Conservation (phyloP, 257 asterid genomes). For the Anisodus acutangulus region DNA sequence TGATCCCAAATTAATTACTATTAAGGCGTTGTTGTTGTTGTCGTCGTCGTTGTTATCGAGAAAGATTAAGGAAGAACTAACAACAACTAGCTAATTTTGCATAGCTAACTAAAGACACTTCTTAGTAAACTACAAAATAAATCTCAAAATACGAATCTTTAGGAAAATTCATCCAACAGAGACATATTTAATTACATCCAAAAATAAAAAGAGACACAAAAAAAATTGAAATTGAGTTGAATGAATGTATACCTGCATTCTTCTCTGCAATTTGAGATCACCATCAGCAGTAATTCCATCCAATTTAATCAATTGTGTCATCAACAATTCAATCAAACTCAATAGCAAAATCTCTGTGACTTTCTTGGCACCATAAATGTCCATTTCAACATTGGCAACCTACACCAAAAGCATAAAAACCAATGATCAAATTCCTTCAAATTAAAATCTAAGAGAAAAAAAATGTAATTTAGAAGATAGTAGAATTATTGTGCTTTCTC, state of each 20-base stretch:
- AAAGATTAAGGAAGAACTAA: neutral
- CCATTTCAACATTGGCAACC: constrained; percentile 77
- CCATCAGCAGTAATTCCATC: constrained; percentile 92
- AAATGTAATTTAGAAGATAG: too few relatives aligned
- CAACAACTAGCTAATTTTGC: neutral
- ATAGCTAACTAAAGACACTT: neutral
- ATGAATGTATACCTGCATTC: constrained; percentile 69
- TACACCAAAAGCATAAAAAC: constrained; percentile 33
- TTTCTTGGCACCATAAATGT: constrained; percentile 73
- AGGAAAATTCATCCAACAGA: neutral
- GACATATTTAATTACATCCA: neutral
- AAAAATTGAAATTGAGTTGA: neutral
- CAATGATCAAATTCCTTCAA: neutral
- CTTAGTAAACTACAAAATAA: neutral
- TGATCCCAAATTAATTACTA: neutral
- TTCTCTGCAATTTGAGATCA: constrained; percentile 81
- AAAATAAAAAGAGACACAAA: neutral
- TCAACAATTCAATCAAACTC: constrained; percentile 71
- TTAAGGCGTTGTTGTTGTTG: neutral
- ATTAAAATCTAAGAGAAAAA: neutral
- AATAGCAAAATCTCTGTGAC: constrained; percentile 64
- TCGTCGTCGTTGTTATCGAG: neutral
- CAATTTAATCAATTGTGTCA: constrained; percentile 82
- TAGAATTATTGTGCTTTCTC: too few relatives aligned
- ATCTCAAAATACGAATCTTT: neutral